A percentile compares a stretch with the other conserved stretches of the same genome.
These are phyloP conservation scores for Aristolochia contorta DNA, from an alignment of 164 flowering plant species.

Conservation along the genomic window DNA sequence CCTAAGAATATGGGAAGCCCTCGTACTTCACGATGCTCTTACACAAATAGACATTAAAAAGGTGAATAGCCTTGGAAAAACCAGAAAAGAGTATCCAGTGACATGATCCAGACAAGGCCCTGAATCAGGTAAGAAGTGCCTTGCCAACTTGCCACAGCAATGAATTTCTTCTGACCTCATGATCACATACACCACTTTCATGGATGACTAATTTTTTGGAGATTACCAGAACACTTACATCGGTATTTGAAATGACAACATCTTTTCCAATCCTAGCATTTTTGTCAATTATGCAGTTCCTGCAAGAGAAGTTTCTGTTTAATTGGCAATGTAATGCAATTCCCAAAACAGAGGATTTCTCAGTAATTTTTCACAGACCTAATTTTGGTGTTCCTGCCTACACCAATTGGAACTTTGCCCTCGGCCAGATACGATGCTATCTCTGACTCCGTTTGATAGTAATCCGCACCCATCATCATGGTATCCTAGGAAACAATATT, in stretches of 20 bases:
- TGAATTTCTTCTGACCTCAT: no score
- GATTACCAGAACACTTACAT: constrained; percentile 34
- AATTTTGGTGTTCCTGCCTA: constrained; percentile 62
- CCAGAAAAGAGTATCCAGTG: no score
- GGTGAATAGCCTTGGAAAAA: no score
- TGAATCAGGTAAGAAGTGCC: no score
- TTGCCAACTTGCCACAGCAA: no score
- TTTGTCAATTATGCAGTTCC: constrained; percentile 87
- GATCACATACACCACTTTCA: no score
- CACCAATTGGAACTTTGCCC: constrained; percentile 79
- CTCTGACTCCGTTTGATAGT: constrained; percentile 81
- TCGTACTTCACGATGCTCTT: no score
- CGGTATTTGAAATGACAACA: constrained; percentile 58
- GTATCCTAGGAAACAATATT: constrained; percentile 43
- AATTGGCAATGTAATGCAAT: background rate
- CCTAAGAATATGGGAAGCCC: no score
- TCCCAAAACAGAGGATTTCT: background rate
- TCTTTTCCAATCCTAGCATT: constrained; percentile 80
- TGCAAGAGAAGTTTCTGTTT: constrained; percentile 8
- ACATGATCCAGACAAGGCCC: no score
- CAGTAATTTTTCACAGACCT: constrained; percentile 24
- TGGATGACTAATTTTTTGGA: no score
- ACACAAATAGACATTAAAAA: no score
- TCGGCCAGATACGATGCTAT: constrained; percentile 73
- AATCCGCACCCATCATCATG: constrained; percentile 88